Evolutionary conservation across 163 green algal genomes (phyloP), one percentile per base, ranked within the genome.

Genomic region (Scenedesmus sp.): DNA sequence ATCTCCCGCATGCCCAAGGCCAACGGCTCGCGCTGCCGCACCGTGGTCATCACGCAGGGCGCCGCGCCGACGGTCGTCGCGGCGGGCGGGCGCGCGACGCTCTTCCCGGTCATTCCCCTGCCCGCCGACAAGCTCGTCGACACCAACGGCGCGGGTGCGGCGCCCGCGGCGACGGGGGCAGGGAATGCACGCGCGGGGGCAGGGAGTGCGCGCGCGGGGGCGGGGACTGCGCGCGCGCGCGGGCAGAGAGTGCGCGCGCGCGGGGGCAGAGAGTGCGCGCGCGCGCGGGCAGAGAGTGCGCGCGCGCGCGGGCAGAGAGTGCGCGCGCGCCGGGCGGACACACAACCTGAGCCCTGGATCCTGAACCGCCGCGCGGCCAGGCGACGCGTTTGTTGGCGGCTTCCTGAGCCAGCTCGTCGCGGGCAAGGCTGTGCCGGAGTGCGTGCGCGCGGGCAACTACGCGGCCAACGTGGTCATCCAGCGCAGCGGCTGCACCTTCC

Each of bases 11-110:
- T 97, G 63, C 92, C 94, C 24, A 98, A 98, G 86, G 77, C 87
- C 57, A 96, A 92, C 74, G 93, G 92, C 81, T 75, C 70, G 54
- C 87, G 90, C 1, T 72, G 85, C 10, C 89, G 96, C 67, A 92
- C 81, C n/a, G 95, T 98, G 4, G 94, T 99, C 34, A 94, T 99
- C 87, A 99, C 96, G 0, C 96, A 99, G 84, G 96, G 96, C 28
- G 82, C 84, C 48, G 91, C 97, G 70, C 77, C 93, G 51, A 99
- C 96, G 14, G 84, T 99, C 11, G 89, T 99, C 31, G 93, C 92
- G 1, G 36, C 70, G 3, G 72, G 91, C 58, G 95, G 93, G 74
- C 90, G 77, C 78, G 87, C 95, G 48, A 81, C 65, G 4, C 60
- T 77, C 31, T 96, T 93, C 87, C 90, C 89, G 0, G 96, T 99